Base-by-base conservation (phyloP, 371 early-diverging fungal species). In the Rhizomucor miehei region DNA sequence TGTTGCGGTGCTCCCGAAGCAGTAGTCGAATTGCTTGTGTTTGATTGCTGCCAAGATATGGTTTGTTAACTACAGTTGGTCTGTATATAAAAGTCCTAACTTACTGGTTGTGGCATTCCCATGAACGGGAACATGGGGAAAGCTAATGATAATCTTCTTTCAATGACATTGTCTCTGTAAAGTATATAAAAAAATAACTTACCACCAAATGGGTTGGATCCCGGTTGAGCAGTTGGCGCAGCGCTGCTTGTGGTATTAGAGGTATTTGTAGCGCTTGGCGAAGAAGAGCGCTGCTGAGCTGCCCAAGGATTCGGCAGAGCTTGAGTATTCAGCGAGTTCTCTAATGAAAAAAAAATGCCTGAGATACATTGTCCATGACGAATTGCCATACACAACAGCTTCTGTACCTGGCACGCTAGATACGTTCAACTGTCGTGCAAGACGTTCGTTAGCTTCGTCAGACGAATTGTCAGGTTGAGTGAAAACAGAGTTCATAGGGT, bases 231-330 rank as follows among this genome's bases (percentile, higher is more conserved):
- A 44, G 44, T 44, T 16, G 39, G 38, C 3, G 60, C 29, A 10
- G 49, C 23, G 19, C 23, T 44, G 35, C 53, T 34, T 37, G 52
- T n/a, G 36, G 21, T 54, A 39, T 35, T 47, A 11, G 47, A 41
- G 13, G 41, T 41, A 12, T 16, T 41, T 6, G 41, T 6, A 19
- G 41, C 41, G 41, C 41, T 41, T 41, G 41, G 41, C 3, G 41
- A 16, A 11, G 38, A 47, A 11, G 44, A 46, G 37, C 45, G 50
- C 49, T 59, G 59, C 16, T 58, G 73, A 16, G 69, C 69, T 40
- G 85, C 85, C 93, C 93, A 93, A 1, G 93, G 93, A 61, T 93
- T 93, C 4, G 93, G 92, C 38, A 93, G 76, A n/a, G 93, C 86
- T 47, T 84, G 75, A 35, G 79, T 87, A 60, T 92, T 92, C 46